A percentile compares a stretch with the other conserved stretches of the same genome.
phyloP scores from a whole-genome alignment of 148 eudicot genomes.

The Spergularia marina region DNA sequence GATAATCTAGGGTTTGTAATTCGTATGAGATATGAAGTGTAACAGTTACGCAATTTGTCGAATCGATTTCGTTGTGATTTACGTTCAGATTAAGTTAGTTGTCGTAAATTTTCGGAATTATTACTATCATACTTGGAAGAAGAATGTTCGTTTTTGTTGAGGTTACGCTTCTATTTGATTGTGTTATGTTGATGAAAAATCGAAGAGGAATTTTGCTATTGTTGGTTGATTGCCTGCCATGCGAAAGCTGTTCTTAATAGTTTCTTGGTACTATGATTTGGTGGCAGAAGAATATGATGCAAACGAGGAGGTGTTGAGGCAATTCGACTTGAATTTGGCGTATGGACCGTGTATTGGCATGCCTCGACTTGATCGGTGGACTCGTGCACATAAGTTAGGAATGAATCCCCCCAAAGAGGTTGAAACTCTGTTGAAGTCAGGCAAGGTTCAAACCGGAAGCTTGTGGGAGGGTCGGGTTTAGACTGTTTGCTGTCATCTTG shows the following conservation, averaged over 20 bases:
- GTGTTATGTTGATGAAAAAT: not conserved
- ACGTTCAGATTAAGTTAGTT: not conserved
- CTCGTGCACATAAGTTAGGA: conserved; percentile 50
- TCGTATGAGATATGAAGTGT: too few relatives aligned
- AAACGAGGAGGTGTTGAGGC: conserved; percentile 61
- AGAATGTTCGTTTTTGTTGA: not conserved
- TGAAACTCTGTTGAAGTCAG: conserved; percentile 32
- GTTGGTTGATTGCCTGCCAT: too few relatives aligned
- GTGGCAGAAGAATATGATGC: conserved; percentile 44
- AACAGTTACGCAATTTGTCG: too few relatives aligned
- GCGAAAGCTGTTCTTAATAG: not conserved
- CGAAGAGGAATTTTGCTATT: too few relatives aligned
- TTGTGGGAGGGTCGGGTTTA: conserved; percentile 68
- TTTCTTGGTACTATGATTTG: not conserved
- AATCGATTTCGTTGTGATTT: not conserved
- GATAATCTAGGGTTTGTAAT: too few relatives aligned
- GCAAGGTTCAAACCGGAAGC: conserved; percentile 37
- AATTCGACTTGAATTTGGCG: conserved; percentile 71
- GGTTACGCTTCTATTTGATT: not conserved
- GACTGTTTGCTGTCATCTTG: not conserved
- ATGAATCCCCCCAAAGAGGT: conserved; percentile 56
- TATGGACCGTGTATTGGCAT: conserved; percentile 75
- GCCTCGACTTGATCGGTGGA: conserved; percentile 59
- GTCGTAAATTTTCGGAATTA: not conserved
- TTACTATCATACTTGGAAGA: not conserved